These are phyloP conservation scores for Vanilla planifolia DNA, from an alignment of 106 monocot species.

Conservation along the genomic window DNA sequence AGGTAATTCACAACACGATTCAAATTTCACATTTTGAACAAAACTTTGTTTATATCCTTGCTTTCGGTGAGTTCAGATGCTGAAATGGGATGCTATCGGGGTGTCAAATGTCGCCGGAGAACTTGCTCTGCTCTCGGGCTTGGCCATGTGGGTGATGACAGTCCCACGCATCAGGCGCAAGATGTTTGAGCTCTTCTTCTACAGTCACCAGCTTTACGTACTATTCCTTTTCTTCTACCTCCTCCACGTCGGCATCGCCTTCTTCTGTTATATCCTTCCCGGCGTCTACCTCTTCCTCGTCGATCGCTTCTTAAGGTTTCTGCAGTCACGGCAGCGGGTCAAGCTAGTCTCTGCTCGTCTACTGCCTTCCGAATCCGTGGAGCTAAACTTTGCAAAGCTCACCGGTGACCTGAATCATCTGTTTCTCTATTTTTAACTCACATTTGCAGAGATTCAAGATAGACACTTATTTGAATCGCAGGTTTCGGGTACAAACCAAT, in stretches of 20 bases:
- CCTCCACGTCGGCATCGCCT: constrained; percentile 49
- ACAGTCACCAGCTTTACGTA: constrained; percentile 72
- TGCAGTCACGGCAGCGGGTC: constrained; percentile 51
- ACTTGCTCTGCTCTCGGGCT: constrained; percentile 40
- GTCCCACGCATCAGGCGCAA: constrained; percentile 65
- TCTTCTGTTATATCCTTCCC: constrained; percentile 46
- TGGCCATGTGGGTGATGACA: constrained; percentile 59
- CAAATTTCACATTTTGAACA: too few relatives aligned
- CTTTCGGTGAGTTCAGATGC: constrained; percentile 24
- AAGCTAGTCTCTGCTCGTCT: constrained; percentile 72
- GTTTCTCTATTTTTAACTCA: neutral
- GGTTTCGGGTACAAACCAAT: constrained; percentile 29
- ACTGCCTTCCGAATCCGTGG: constrained; percentile 54
- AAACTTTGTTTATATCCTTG: neutral
- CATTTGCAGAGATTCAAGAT: neutral
- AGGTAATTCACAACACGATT: constrained; percentile 26
- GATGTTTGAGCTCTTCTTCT: constrained; percentile 83
- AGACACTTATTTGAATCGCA: constrained; percentile 4
- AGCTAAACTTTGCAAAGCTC: constrained; percentile 82
- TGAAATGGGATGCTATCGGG: constrained; percentile 41
- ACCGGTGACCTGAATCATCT: constrained; percentile 22
- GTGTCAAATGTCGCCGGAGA: constrained; percentile 68
- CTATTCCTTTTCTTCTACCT: constrained; percentile 67
- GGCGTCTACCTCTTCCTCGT: constrained; percentile 79
- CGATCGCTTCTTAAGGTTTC: constrained; percentile 69